These are phyloP conservation scores for Linanthus parryae DNA, from an alignment of 148 eudicot genomes.

Conservation along the genomic window DNA sequence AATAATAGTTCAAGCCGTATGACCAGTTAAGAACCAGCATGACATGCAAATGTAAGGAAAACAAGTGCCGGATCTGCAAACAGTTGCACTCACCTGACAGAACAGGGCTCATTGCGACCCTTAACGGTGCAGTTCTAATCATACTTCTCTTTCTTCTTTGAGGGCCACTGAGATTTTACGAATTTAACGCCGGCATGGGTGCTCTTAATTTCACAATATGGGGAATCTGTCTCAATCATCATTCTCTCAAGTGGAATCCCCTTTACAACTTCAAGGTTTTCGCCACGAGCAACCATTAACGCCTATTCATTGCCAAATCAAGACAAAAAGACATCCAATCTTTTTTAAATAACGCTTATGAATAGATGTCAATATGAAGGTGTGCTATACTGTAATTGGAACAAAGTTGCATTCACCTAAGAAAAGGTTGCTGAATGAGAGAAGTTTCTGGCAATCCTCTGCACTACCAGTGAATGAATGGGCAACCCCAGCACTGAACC, in stretches of 20 bases:
- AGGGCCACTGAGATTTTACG: conserved; percentile 81
- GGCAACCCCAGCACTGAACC: conserved; percentile 77
- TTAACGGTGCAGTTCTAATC: conserved; percentile 78
- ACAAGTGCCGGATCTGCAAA: too few relatives aligned
- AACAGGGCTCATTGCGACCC: conserved; percentile 96
- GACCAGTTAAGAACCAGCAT: too few relatives aligned
- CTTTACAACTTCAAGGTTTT: conserved; percentile 83
- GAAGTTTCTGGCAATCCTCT: conserved; percentile 76
- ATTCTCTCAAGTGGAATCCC: conserved; percentile 81
- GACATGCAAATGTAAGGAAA: too few relatives aligned
- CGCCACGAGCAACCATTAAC: conserved; percentile 89
- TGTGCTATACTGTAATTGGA: too few relatives aligned
- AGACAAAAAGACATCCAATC: too few relatives aligned
- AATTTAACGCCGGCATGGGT: conserved; percentile 90
- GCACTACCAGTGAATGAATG: conserved; percentile 95
- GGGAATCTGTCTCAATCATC: conserved; percentile 99
- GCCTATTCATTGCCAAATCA: conserved; percentile 33
- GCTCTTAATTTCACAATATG: conserved; percentile 94
- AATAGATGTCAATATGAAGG: too few relatives aligned
- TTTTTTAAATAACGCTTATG: too few relatives aligned
- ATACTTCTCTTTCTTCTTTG: conserved; percentile 95
- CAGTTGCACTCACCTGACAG: conserved; percentile 71
- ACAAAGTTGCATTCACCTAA: conserved; percentile 42
- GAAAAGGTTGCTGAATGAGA: conserved; percentile 66
- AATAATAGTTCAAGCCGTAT: too few relatives aligned